Conservation (phyloP, 2,329 filamentous ascomycete species). For the Cordyceps sp. region DNA sequence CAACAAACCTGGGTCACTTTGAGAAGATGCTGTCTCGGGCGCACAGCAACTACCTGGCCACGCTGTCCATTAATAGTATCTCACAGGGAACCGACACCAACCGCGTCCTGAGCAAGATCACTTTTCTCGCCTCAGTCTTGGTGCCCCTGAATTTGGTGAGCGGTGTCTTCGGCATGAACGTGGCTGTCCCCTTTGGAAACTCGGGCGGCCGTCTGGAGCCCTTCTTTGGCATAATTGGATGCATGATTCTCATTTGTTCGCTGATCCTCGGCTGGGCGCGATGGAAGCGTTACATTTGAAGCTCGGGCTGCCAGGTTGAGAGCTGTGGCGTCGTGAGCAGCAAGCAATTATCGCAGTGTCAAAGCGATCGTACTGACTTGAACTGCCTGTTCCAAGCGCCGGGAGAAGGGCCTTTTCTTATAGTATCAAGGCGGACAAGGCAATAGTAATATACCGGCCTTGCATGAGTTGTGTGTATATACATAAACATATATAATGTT, state of each 20-base stretch:
- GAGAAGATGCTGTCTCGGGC: constrained; percentile 93
- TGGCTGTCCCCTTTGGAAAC: constrained; percentile 47
- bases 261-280: constrained; percentile 29
- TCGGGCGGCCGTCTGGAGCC: constrained; percentile 34
- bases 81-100: constrained; percentile 79
- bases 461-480: too few species aligned
- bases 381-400: too few species aligned
- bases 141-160: constrained; percentile 90
- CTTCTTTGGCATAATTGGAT: constrained; percentile 33
- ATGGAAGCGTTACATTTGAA: constrained; percentile 28
- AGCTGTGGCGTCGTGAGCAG: too few species aligned
- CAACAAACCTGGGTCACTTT: constrained; percentile 87
- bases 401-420: too few species aligned
- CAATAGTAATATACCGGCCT: too few species aligned
- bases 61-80: constrained; percentile 83
- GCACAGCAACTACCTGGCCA: constrained; percentile 91
- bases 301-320: too few species aligned
- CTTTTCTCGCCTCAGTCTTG: constrained; percentile 83
- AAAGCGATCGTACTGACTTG: too few species aligned
- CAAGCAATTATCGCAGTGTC: too few species aligned
- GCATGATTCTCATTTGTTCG: constrained; percentile 35
- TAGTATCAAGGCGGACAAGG: too few species aligned
- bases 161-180: constrained; percentile 79
- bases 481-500: too few species aligned
- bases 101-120: constrained; percentile 84